Evolutionary conservation across 164 flowering plant genomes (phyloP), one percentile per base, ranked within the genome.

Genomic region (Pachysandra terminalis): DNA sequence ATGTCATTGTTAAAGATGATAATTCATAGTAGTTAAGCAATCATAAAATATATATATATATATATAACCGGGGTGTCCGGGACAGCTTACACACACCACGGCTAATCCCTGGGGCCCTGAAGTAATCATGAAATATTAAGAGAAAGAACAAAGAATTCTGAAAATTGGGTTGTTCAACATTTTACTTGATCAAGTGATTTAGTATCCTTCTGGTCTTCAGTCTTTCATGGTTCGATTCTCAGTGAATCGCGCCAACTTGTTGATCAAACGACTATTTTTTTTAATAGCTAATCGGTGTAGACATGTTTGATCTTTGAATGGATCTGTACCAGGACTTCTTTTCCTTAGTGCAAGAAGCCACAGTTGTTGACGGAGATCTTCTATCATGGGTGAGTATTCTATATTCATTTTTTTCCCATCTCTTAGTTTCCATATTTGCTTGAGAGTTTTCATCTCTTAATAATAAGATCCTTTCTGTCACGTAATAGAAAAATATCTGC

Each of bases 321-420:
- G 5, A 32, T 32, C 7, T 3, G 28, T 71, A 79, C 61, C 87
- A 93, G 98, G 97, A 94, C 63, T 91, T 91, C 79, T 84, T 90
- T 73, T 75, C 82, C 22, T 68, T 88, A 81, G 80, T 94, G 70
- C 85, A 68, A 73, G 96, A 88, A 64, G 94, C 93, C 61, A 68
- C 90, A 17, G 82, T 83, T 64, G 82, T 94, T 63, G 97, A 91
- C 77, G 98, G 97, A 56, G 90, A 91, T 78, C 91, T 94, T 71
- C 77, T 94, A 19, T 67, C 84, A 56, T 94, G 95, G 97, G 96
- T 93, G 35, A 49, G 90, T 75, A 51, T 55, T 22, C 53, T 65
- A 9, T 60, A 51, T 3, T 70, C 16, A 21, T 17, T 66, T 41
- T 41, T 0, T n/a, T 17, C 40, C 56, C 41, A 14, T 16, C 15